Evolutionary conservation across 2,329 filamentous ascomycete genomes (phyloP).

Genomic region (Bipolaris cookei): DNA sequence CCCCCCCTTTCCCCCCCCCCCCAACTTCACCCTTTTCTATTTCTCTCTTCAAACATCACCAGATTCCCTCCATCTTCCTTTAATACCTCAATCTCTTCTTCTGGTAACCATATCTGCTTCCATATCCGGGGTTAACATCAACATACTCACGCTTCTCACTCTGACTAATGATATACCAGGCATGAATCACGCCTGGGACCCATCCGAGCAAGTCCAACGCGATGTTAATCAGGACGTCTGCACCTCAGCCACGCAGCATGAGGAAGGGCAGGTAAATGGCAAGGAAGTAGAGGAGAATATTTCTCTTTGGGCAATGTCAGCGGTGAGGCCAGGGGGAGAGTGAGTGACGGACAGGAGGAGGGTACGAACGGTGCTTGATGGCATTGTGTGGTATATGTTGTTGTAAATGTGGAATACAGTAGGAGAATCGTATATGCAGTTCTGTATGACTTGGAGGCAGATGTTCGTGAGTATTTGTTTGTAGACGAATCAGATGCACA

Average conservation of each 20-base stretch:
- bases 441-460: no score
- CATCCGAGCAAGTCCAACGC: slow-evolving; percentile 47
- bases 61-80: no score
- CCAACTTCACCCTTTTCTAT: no score
- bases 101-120: no score
- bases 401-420: background rate
- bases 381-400: slow-evolving; percentile 9
- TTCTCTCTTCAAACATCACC: no score
- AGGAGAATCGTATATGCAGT: background rate
- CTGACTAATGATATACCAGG: slow-evolving; percentile 36
- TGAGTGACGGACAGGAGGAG: background rate
- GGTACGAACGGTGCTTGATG: slow-evolving; percentile 20
- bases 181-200: slow-evolving; percentile 40
- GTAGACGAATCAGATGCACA: no score
- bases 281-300: slow-evolving; percentile 41
- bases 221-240: slow-evolving; percentile 53
- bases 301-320: slow-evolving; percentile 17
- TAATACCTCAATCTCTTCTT: no score
- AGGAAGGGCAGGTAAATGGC: slow-evolving; percentile 49
- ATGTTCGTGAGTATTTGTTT: no score
- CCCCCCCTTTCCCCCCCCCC: no score
- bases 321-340: no score
- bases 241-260: slow-evolving; percentile 48
- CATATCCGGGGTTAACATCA: no score
- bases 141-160: slow-evolving; percentile 11